A percentile compares a stretch with the other conserved stretches of the same genome.
Conservation (phyloP, 2,329 filamentous ascomycete genomes). For the Colletotrichum theobromicola region DNA sequence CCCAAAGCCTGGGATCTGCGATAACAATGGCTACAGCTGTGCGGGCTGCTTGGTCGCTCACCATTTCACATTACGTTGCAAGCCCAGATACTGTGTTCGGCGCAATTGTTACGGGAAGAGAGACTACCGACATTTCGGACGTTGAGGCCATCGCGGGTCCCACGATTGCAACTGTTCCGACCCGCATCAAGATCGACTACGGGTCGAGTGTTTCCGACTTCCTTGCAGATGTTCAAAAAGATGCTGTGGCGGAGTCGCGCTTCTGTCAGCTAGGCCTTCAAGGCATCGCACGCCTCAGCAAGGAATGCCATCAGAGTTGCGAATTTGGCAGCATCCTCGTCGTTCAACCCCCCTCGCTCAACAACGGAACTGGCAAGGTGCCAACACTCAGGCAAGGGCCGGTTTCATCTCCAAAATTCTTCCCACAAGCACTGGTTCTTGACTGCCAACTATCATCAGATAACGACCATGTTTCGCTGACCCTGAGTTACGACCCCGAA, state of each 20-base stretch:
- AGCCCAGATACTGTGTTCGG: constrained; percentile 31
- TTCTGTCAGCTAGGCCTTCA: constrained; percentile 27
- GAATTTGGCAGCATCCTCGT: constrained; percentile 34
- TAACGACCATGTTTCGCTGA: background rate
- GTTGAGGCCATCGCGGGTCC: constrained; percentile 32
- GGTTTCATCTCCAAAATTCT: background rate
- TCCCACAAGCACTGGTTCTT: background rate
- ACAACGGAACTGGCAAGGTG: background rate
- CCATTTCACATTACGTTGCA: constrained; percentile 40
- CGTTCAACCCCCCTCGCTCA: constrained; percentile 26
- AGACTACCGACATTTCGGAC: constrained; percentile 27
- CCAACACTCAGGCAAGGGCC: background rate
- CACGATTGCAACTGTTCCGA: constrained; percentile 33
- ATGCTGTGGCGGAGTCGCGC: constrained; percentile 22
- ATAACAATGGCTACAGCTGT: constrained; percentile 23
- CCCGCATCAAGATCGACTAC: constrained; percentile 24
- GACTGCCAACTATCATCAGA: background rate
- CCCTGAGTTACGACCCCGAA: background rate
- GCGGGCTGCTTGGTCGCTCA: constrained; percentile 33
- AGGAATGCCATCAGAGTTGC: constrained; percentile 20
- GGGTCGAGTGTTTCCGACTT: constrained; percentile 8
- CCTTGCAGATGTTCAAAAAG: constrained; percentile 17
- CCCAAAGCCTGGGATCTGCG: background rate
- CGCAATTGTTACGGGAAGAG: constrained; percentile 30
- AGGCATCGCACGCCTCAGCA: constrained; percentile 20